These are phyloP conservation scores for Ustilago trichophora DNA, from an alignment of 1,284 basidiomycete genomes.

Conservation along the genomic window DNA sequence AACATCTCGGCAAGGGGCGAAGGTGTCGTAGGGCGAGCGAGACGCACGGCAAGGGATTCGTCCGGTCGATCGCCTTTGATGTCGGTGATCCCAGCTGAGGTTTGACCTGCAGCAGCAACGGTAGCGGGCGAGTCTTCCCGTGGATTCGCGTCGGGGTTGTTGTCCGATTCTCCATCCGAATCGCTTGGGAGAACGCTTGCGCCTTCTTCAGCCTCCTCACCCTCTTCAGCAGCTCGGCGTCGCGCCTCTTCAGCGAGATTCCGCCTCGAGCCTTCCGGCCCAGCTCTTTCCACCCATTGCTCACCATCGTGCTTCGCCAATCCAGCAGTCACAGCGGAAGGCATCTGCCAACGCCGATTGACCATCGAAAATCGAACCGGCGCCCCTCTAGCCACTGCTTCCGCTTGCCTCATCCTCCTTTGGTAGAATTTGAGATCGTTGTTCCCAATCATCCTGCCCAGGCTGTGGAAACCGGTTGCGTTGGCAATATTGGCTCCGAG, in stretches of 20 bases:
- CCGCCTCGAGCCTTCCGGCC: not conserved
- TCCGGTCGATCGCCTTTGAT: constrained; percentile 32
- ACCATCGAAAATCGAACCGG: constrained; percentile 21
- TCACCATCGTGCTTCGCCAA: constrained; percentile 2
- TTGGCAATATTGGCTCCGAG: constrained; percentile 52
- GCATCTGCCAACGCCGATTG: constrained; percentile 24
- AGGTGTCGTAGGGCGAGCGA: constrained; percentile 41
- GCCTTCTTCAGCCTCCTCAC: constrained; percentile 28
- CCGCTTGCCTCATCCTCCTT: constrained; percentile 52
- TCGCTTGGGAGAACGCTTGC: constrained; percentile 2
- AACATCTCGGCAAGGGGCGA: constrained; percentile 76
- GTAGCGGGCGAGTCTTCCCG: not conserved
- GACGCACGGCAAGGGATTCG: constrained; percentile 10
- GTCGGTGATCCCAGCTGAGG: not conserved
- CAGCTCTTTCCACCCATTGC: not conserved
- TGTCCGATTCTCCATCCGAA: constrained; percentile 49
- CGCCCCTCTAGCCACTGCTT: constrained; percentile 48
- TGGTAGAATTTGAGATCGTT: constrained; percentile 54
- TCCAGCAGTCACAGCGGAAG: not conserved
- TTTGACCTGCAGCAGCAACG: not conserved
- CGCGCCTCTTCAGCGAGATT: constrained; percentile 11
- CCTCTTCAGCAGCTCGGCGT: not conserved
- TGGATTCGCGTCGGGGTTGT: constrained; percentile 23
- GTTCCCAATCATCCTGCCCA: constrained; percentile 44
- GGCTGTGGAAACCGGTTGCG: constrained; percentile 50